phyloP scores from a whole-genome alignment of 177 flowering plant species.

The Tripterygium wilfordii region DNA sequence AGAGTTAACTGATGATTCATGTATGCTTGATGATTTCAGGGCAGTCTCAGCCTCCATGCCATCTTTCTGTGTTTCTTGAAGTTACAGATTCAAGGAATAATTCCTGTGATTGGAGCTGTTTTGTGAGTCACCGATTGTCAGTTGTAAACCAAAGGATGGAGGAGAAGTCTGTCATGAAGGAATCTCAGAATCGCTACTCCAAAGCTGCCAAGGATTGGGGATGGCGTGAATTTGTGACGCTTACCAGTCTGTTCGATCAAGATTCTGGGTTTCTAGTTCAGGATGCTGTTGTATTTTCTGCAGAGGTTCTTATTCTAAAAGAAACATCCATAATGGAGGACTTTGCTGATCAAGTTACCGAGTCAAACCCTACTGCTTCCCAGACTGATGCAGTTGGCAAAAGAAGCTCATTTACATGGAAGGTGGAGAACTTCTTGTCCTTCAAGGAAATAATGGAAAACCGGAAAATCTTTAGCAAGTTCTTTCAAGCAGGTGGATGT shows the following conservation, averaged over 20 bases:
- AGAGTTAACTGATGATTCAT: constrained; percentile 17
- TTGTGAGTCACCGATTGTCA: constrained; percentile 94
- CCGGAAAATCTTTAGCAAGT: constrained; percentile 93
- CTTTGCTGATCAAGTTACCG: constrained; percentile 48
- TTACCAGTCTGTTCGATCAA: constrained; percentile 93
- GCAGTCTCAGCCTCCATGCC: constrained; percentile 99
- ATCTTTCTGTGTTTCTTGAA: constrained; percentile 97
- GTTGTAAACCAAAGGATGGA: constrained; percentile 94
- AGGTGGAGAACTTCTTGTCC: constrained; percentile 89
- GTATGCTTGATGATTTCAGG: constrained; percentile 66
- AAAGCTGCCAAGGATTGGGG: constrained; percentile 99
- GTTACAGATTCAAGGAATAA: constrained; percentile 93
- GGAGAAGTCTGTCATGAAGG: constrained; percentile 90
- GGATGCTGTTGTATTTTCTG: constrained; percentile 87
- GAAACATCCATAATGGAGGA: constrained; percentile 78
- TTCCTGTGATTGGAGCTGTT: constrained; percentile 94
- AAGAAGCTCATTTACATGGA: constrained; percentile 88
- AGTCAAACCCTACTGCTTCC: constrained; percentile 26
- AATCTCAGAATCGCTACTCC: constrained; percentile 95
- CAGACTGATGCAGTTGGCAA: constrained; percentile 41
- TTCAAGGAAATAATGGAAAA: constrained; percentile 98
- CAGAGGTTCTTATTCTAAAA: constrained; percentile 96
- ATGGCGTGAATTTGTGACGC: constrained; percentile 98
- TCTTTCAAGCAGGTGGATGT: constrained; percentile 97
- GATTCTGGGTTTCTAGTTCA: constrained; percentile 95